These are phyloP conservation scores for Hypoxylon sp. DNA, from an alignment of 2,329 filamentous ascomycete species.

Conservation along the genomic window DNA sequence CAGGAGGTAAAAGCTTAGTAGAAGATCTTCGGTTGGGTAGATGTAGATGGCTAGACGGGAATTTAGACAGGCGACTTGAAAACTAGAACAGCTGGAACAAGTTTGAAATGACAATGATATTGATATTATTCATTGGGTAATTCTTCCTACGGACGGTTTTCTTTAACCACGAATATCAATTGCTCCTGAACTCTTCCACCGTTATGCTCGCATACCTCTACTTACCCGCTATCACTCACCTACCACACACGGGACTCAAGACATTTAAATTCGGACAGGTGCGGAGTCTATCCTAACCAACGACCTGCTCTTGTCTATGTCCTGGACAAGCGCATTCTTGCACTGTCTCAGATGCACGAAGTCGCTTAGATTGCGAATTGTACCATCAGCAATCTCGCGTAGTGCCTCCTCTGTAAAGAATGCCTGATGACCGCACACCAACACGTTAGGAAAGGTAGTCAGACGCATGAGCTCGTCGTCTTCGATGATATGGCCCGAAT, in stretches of 20 bases:
- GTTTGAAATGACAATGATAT: conserved; percentile 1
- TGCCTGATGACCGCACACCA: conserved; percentile 77
- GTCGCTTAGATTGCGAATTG: conserved; percentile 69
- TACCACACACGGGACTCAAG: conserved; percentile 10
- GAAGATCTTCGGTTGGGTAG: not conserved
- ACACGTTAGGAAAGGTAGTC: conserved; percentile 77
- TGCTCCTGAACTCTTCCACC: not conserved
- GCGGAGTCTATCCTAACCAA: conserved; percentile 50
- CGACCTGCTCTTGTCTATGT: conserved; percentile 17
- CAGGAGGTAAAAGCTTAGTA: conserved; percentile 54
- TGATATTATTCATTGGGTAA: not conserved
- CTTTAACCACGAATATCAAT: not conserved
- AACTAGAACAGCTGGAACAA: not conserved
- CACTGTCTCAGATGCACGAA: conserved; percentile 53
- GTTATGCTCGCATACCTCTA: not conserved
- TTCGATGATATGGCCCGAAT: conserved; percentile 74
- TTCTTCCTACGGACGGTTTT: not conserved
- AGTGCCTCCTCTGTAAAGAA: conserved; percentile 79
- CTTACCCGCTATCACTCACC: conserved; percentile 9
- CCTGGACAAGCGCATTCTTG: conserved; percentile 47
- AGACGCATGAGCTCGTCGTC: conserved; percentile 77
- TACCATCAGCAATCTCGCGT: conserved; percentile 73
- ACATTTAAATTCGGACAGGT: conserved; percentile 56
- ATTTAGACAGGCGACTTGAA: not conserved
- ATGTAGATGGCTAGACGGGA: not conserved